phyloP scores from a whole-genome alignment of 2,329 filamentous ascomycete species.

The Phyllosticta citrichinensis region DNA sequence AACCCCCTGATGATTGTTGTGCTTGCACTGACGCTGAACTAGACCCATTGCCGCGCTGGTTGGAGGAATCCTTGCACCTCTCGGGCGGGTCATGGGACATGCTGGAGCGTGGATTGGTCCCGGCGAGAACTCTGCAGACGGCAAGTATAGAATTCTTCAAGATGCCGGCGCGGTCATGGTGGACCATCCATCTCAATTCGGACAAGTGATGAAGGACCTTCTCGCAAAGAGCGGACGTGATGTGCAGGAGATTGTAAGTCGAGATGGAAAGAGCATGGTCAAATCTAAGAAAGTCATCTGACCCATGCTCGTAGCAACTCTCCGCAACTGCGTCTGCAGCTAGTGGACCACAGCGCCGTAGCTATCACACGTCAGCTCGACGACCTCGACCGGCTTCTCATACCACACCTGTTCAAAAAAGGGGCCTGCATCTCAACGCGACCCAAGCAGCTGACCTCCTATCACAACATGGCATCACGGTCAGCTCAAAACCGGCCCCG shows the following conservation, averaged over 20 bases:
- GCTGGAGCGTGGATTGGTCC: slow-evolving; percentile 62
- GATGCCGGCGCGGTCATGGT: slow-evolving; percentile 59
- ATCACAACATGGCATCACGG: slow-evolving; percentile 38
- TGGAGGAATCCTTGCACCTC: slow-evolving; percentile 54
- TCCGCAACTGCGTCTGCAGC: slow-evolving; percentile 19
- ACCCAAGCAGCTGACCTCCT: slow-evolving; percentile 48
- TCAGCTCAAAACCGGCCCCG: slow-evolving; percentile 29
- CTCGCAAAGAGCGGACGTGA: slow-evolving; percentile 37
- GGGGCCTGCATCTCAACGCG: slow-evolving; percentile 47
- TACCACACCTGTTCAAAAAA: slow-evolving; percentile 28
- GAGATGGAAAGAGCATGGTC: neutral
- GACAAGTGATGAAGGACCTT: slow-evolving; percentile 54
- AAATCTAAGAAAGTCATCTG: neutral
- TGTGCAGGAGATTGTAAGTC: slow-evolving; percentile 30
- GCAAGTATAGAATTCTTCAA: slow-evolving; percentile 59
- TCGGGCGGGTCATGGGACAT: slow-evolving; percentile 65
- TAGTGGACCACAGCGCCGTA: slow-evolving; percentile 37
- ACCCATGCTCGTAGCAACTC: slow-evolving; percentile 17
- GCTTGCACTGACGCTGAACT: slow-evolving; percentile 10
- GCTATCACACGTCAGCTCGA: slow-evolving; percentile 29
- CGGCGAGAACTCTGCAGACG: slow-evolving; percentile 52
- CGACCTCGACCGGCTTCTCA: neutral
- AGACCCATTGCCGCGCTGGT: slow-evolving; percentile 65
- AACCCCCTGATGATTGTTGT: slow-evolving; percentile 16
- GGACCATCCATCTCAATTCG: slow-evolving; percentile 67